Percentiles rank a stretch among this genome's conserved stretches.
phyloP scores from a whole-genome alignment of 345 rosid species.

The Eucalyptus decipiens region DNA sequence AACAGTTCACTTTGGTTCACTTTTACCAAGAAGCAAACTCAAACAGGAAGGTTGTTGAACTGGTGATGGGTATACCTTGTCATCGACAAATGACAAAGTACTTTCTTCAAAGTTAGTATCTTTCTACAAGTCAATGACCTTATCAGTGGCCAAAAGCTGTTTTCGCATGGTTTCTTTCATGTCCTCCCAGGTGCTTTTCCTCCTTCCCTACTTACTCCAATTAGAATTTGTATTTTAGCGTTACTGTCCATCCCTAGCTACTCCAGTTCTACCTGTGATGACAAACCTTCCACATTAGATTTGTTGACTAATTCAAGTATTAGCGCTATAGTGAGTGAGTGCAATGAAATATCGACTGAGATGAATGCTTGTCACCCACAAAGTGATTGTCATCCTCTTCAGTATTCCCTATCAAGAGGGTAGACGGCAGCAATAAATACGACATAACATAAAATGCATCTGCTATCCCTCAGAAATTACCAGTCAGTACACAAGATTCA shows the following conservation, averaged over 20 bases:
- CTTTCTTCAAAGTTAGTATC: neutral
- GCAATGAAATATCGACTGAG: neutral
- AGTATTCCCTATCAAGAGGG: neutral
- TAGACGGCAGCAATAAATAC: neutral
- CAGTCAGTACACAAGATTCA: neutral
- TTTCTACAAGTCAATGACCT: neutral
- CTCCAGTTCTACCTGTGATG: neutral
- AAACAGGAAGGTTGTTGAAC: neutral
- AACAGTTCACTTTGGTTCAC: neutral
- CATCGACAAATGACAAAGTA: neutral
- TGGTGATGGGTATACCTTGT: neutral
- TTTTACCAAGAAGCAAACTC: neutral
- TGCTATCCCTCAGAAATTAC: neutral
- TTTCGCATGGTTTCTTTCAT: neutral
- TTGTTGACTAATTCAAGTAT: neutral
- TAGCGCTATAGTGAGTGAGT: neutral
- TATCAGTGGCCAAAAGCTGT: neutral
- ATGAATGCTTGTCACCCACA: neutral
- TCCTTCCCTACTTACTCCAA: neutral
- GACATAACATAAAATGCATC: neutral
- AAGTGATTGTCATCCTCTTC: neutral
- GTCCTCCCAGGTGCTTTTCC: neutral
- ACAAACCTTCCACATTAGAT: neutral
- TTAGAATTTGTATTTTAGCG: neutral
- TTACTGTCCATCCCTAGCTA: neutral